These are phyloP conservation scores for Fusarium sp. DNA, from an alignment of 2,329 filamentous ascomycete genomes.

Conservation along the genomic window DNA sequence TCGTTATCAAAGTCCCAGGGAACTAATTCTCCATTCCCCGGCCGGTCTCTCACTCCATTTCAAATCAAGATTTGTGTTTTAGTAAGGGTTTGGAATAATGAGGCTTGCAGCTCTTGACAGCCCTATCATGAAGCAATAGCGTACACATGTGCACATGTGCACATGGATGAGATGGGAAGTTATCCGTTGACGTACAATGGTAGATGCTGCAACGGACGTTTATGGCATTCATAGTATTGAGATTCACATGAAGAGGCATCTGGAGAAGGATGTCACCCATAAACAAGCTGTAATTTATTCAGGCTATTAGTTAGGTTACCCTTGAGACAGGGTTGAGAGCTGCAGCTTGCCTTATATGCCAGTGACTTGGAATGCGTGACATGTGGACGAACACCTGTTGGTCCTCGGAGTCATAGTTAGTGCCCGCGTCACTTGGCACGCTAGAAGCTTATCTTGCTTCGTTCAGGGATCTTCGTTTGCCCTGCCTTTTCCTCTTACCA, in stretches of 20 bases:
- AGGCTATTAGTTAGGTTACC: background rate
- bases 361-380: conserved; percentile 10
- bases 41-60: background rate
- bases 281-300: background rate
- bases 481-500: conserved; percentile 17
- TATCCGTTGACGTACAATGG: too few species aligned
- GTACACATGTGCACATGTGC: conserved; percentile 5
- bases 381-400: conserved; percentile 1
- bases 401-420: conserved; percentile 15
- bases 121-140: conserved; percentile 7
- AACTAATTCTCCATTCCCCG: conserved; percentile 6
- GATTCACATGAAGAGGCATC: background rate
- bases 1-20: conserved; percentile 29
- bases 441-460: conserved; percentile 37
- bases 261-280: background rate
- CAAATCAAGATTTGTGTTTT: background rate
- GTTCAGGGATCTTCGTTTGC: conserved; percentile 18
- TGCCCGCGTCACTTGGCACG: conserved; percentile 25
- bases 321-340: background rate
- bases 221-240: background rate
- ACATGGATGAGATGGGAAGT: background rate
- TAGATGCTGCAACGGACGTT: background rate
- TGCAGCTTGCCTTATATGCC: background rate
- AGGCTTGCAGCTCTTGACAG: conserved; percentile 19
- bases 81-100: background rate